phyloP scores from a whole-genome alignment of 2,329 filamentous ascomycete species.

The Colletotrichum agaves region DNA sequence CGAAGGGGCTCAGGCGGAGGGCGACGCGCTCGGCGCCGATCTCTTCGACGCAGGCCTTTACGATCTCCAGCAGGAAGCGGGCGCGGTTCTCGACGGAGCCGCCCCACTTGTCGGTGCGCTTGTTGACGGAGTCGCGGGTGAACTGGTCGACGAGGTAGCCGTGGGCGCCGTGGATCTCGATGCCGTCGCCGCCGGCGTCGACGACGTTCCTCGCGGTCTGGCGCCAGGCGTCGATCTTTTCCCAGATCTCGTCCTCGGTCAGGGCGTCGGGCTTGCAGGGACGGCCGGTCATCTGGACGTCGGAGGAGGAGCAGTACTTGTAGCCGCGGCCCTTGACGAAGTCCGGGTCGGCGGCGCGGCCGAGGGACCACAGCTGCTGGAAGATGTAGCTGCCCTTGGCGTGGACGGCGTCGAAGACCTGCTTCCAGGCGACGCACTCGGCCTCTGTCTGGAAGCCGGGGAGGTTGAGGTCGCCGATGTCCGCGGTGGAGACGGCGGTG shows the following conservation, averaged over 20 bases:
- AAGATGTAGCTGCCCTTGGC: constrained; percentile 44
- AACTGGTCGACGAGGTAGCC: constrained; percentile 68
- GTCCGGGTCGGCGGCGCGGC: constrained; percentile 35
- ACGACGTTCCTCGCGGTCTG: constrained; percentile 60
- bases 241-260: constrained; percentile 66
- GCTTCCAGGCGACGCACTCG: constrained; percentile 44
- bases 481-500: constrained; percentile 42
- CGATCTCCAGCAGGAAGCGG: constrained; percentile 63
- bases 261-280: constrained; percentile 24
- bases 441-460: constrained; percentile 57
- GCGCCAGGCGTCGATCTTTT: constrained; percentile 66
- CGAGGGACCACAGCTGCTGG: constrained; percentile 39
- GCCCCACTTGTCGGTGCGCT: constrained; percentile 61
- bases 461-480: constrained; percentile 40
- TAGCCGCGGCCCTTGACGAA: constrained; percentile 39
- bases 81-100: constrained; percentile 64
- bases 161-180: constrained; percentile 67
- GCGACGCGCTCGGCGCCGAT: constrained; percentile 50
- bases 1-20: constrained; percentile 47
- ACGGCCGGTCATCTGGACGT: constrained; percentile 41
- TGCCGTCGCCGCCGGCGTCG: constrained; percentile 52
- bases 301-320: constrained; percentile 43
- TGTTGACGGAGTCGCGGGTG: constrained; percentile 47
- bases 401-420: constrained; percentile 44
- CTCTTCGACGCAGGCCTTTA: constrained; percentile 51